Base-by-base conservation (phyloP, 1,139 yeast genomes). In the Scheffersomyces illinoinensis region DNA sequence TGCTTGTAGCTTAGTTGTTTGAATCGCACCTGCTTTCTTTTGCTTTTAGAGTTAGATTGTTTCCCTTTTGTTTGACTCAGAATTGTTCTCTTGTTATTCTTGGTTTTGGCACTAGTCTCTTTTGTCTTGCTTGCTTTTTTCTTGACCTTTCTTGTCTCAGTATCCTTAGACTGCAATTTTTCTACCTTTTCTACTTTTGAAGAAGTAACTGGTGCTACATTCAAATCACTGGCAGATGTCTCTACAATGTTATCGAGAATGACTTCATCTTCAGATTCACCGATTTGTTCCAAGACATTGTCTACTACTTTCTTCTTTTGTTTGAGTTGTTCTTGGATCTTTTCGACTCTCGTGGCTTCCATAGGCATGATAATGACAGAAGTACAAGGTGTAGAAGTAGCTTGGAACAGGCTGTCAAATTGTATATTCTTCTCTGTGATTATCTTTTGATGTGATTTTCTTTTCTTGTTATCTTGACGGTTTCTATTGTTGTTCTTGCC, bases 401-500 rank as follows among this genome's bases (percentile, higher is more conserved):
- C 68, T 26, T 60, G 61, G 51, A 65, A 65, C 2, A 33, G 53
- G 5, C 19, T 26, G 17, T 18, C 47, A 26, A 33, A 33, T 52
- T n/a, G 39, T 4, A 51, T 17, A 24, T 19, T 20, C 14, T 24
- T 47, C 50, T 47, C 21, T 4, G 26, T 18, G 26, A 39, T n/a
- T 5, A 4, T 48, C 43, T 39, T 39, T 19, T 19, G 17, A 18
- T 14, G 43, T 43, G 47, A 7, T 26, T 50, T 50, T 47, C 53
- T 50, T n/a, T 18, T 18, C n/a, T 43, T 52, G 48, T 8, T 33
- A 67, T 69, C 7, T 62, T 61, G 17, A 66, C 64, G 4, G 68
- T 64, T 58, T 53, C 64, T 69, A 46, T 73, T 64, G 51, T 63
- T 67, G 10, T 58, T 66, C 18, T 57, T 64, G 51, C 66, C 61